These are phyloP conservation scores for Dothideomycetidae sp. DNA, from an alignment of 2,329 filamentous ascomycete species.

Conservation along the genomic window DNA sequence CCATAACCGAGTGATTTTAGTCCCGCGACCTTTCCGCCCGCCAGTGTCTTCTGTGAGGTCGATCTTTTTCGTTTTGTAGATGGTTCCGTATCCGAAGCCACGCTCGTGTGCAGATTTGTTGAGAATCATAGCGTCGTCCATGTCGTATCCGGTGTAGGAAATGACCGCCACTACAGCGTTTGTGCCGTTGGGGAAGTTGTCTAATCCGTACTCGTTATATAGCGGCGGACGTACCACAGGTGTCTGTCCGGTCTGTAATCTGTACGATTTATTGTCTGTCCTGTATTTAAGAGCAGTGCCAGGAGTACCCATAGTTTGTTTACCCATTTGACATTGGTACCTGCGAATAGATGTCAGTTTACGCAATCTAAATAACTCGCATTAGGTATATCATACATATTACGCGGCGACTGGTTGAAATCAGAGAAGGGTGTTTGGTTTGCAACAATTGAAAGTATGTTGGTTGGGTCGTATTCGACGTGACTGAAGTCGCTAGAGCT, in stretches of 20 bases:
- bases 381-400: conserved; percentile 69
- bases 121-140: conserved; percentile 99
- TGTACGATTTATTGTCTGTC: conserved; percentile 95
- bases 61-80: conserved; percentile 95
- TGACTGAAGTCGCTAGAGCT: conserved; percentile 81
- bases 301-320: conserved; percentile 97
- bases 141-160: conserved; percentile 97
- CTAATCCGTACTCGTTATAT: conserved; percentile 90
- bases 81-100: conserved; percentile 86
- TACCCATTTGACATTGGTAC: conserved; percentile 98
- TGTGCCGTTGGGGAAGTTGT: conserved; percentile 94
- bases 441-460: conserved; percentile 92
- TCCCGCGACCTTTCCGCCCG: conserved; percentile 28
- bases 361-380: no score
- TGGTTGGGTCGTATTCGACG: conserved; percentile 85
- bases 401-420: conserved; percentile 95
- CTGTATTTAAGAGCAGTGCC: conserved; percentile 71
- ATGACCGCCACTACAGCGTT: conserved; percentile 96
- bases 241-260: conserved; percentile 87
- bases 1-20: conserved; percentile 66
- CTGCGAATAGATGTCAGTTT: no score
- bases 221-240: conserved; percentile 83
- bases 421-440: conserved; percentile 99
- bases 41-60: conserved; percentile 65
- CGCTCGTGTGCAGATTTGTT: conserved; percentile 95